A percentile compares a stretch with the other conserved stretches of the same genome.
Evolutionary conservation across 2,329 filamentous ascomycete genomes (phyloP).

Genomic region (Exophiala mesophila): DNA sequence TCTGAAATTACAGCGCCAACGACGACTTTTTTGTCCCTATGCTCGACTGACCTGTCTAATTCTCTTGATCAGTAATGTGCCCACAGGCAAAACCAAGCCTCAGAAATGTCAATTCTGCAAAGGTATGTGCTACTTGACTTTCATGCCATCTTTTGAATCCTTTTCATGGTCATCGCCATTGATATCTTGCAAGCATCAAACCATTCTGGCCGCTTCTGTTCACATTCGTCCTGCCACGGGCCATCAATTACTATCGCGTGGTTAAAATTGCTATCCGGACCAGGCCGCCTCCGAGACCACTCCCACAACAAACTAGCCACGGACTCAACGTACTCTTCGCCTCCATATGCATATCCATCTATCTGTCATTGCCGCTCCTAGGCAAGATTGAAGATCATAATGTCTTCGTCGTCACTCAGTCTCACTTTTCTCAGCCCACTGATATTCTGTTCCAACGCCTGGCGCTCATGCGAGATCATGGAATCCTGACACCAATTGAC

Average conservation of each 20-base stretch:
- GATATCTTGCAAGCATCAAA: constrained; percentile 25
- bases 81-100: too few species aligned
- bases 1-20: too few species aligned
- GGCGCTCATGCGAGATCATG: constrained; percentile 36
- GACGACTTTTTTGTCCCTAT: too few species aligned
- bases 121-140: too few species aligned
- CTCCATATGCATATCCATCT: constrained; percentile 48
- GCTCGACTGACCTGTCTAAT: too few species aligned
- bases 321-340: constrained; percentile 50
- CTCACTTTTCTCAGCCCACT: constrained; percentile 77
- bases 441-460: constrained; percentile 81
- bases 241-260: constrained; percentile 22
- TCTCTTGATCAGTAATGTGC: too few species aligned
- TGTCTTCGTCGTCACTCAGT: constrained; percentile 71
- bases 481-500: constrained; percentile 51
- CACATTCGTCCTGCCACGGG: constrained; percentile 26
- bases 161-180: too few species aligned
- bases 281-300: constrained; percentile 35
- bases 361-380: constrained; percentile 48
- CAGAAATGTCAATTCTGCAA: background rate
- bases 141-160: too few species aligned
- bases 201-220: constrained; percentile 27
- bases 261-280: constrained; percentile 24
- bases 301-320: constrained; percentile 33
- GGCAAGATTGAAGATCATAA: constrained; percentile 52